A percentile compares a stretch with the other conserved stretches of the same genome.
These are phyloP conservation scores for Choiromyces venosus DNA, from an alignment of 495 filamentous ascomycete species.

Conservation along the genomic window DNA sequence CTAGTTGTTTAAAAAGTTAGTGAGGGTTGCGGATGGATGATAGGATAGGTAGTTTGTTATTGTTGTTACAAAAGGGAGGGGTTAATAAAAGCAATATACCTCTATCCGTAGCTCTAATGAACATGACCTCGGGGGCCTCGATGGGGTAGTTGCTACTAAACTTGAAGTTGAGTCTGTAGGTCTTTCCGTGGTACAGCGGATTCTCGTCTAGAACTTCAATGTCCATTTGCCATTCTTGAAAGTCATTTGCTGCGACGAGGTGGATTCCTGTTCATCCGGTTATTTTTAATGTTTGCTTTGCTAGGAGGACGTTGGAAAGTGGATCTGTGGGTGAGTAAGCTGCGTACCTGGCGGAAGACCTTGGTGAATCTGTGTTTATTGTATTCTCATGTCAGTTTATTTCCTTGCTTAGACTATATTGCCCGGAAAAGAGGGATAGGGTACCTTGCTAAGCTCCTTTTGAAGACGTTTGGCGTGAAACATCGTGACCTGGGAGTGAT, in stretches of 20 bases:
- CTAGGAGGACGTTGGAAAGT: background rate
- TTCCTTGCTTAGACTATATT: background rate
- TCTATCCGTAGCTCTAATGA: slow-evolving; percentile 53
- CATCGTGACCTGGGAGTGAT: slow-evolving; percentile 16
- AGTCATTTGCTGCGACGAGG: slow-evolving; percentile 70
- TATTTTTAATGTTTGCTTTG: slow-evolving; percentile 42
- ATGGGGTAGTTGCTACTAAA: slow-evolving; percentile 86
- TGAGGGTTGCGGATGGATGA: background rate
- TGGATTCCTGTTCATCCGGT: slow-evolving; percentile 58
- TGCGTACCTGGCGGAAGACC: slow-evolving; percentile 49
- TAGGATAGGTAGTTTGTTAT: background rate
- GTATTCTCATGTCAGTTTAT: background rate
- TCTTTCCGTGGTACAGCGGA: slow-evolving; percentile 76
- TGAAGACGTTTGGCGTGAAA: slow-evolving; percentile 31
- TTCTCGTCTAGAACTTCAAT: slow-evolving; percentile 87
- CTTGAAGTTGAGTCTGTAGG: slow-evolving; percentile 77
- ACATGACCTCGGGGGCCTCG: slow-evolving; percentile 89
- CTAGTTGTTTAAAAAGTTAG: slow-evolving; percentile 45
- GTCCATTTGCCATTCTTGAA: slow-evolving; percentile 90
- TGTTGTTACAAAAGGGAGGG: background rate
- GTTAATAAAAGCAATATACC: slow-evolving; percentile 7
- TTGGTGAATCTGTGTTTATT: slow-evolving; percentile 49
- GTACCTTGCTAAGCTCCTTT: slow-evolving; percentile 32
- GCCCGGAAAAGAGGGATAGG: background rate
- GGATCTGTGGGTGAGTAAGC: background rate